Evolutionary conservation across 495 filamentous ascomycete species (phyloP), one percentile per base, ranked within the genome.

Genomic region (Xylaria castorea): DNA sequence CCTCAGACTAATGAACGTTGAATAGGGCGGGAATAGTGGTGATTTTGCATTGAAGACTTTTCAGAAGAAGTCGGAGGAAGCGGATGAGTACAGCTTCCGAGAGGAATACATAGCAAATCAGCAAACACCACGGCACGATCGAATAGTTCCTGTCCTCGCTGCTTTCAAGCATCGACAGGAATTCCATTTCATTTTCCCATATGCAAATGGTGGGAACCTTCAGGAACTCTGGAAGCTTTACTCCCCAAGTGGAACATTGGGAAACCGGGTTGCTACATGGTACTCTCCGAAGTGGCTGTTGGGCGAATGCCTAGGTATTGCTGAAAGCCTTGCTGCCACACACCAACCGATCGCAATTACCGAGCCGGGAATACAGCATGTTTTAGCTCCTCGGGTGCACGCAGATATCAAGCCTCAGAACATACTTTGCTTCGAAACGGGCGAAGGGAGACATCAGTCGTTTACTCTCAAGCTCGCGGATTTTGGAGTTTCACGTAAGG

Each of bases 361-460:
- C 0, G 42, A 61, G 4, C 30, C 9, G 0, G 63, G 53, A 27
- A 46, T 16, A 46, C 44, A 46, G 44, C 44, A 46, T 46, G 5
- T 18, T 5, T 46, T 6, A 16, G 63, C 40, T 22, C 22, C 71
- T 36, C 71, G 68, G 22, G 70, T 76, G 1, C 77, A 79, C 34
- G 75, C 75, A 20, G 77, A 79, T 48, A 75, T 79, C 62, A 77
- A 79, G 48, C 73, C 77, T n/a, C 75, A 74, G 27, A 79, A 79
- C 58, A 73, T 77, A 50, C 77, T 79, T 46, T 77, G 71, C 69
- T 79, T 78, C 44, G 51, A 18, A 36, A 32, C 46, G 50, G n/a
- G 7, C 20, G 16, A 40, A 22, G 50, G 22, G 18, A 16, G 44
- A 7, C 16, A 20, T 20, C 32, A 70, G 32, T 22, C 22, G 1